phyloP scores from a whole-genome alignment of 495 filamentous ascomycete species.

The Aspergillus leporis region DNA sequence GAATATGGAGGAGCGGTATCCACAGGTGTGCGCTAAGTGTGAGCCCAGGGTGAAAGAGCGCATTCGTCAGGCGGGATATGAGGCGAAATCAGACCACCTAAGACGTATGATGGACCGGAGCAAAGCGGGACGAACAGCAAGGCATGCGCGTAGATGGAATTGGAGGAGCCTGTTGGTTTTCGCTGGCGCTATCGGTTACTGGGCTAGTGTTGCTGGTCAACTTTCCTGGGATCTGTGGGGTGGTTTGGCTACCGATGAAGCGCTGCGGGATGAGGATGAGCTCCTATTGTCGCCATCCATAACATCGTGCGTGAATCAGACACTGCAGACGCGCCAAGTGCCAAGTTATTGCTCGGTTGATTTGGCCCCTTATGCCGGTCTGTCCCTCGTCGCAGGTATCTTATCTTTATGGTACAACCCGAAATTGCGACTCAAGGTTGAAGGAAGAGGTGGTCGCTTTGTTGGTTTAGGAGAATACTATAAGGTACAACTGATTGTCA shows the following conservation, averaged over 20 bases:
- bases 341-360: conserved; percentile 31
- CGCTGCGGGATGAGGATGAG: conserved; percentile 16
- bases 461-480: conserved; percentile 69
- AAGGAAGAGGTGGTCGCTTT: conserved; percentile 63
- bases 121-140: conserved; percentile 44
- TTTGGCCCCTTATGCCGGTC: conserved; percentile 40
- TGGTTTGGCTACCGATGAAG: conserved; percentile 22
- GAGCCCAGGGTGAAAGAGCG: conserved; percentile 63
- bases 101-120: conserved; percentile 70
- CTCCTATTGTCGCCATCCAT: conserved; percentile 15
- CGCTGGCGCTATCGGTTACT: conserved; percentile 53
- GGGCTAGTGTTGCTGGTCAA: conserved; percentile 49
- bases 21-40: conserved; percentile 79
- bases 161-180: conserved; percentile 53
- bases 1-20: conserved; percentile 73
- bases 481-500: conserved; percentile 61
- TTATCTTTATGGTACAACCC: conserved; percentile 78
- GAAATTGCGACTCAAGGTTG: conserved; percentile 61
- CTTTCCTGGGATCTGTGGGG: conserved; percentile 42
- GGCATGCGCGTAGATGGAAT: conserved; percentile 38
- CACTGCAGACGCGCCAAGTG: conserved; percentile 22
- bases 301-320: conserved; percentile 32
- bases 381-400: conserved; percentile 53
- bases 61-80: conserved; percentile 68
- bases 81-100: conserved; percentile 76